A percentile compares a stretch with the other conserved stretches of the same genome.
Evolutionary conservation across 225 moss, liverwort and hornwort genomes (phyloP).

Genomic region (Polytrichum commune): DNA sequence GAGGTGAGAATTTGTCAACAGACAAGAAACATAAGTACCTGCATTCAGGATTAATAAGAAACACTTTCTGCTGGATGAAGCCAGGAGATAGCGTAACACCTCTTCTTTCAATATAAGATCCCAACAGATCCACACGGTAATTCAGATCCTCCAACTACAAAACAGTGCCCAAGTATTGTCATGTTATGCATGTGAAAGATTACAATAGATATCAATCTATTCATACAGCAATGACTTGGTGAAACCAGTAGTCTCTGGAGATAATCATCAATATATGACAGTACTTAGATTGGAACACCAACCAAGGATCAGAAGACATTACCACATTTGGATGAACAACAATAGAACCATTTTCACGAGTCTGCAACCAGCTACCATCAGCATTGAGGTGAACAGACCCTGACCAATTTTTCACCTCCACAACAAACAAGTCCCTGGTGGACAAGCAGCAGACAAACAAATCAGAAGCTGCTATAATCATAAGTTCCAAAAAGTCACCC

Average conservation of each 20-base stretch:
- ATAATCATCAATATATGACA: too few relatives aligned
- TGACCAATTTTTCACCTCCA: constrained; percentile 88
- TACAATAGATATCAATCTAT: too few relatives aligned
- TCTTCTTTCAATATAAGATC: constrained; percentile 66
- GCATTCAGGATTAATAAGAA: constrained; percentile 74
- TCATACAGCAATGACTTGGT: too few relatives aligned
- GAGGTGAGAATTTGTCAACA: too few relatives aligned
- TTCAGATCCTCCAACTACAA: constrained; percentile 68
- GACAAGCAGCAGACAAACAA: constrained; percentile 5
- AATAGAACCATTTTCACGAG: constrained; percentile 44
- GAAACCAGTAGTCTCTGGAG: too few relatives aligned
- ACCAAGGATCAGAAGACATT: constrained; percentile 3
- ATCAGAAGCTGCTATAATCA: background rate
- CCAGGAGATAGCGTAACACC: constrained; percentile 57
- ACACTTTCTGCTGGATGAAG: constrained; percentile 56
- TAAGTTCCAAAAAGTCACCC: background rate
- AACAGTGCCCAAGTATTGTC: background rate
- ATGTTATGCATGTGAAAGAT: too few relatives aligned
- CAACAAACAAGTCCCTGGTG: constrained; percentile 65
- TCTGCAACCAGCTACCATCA: constrained; percentile 67
- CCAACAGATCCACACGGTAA: constrained; percentile 53
- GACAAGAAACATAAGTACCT: constrained; percentile 29
- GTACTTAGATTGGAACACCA: too few relatives aligned
- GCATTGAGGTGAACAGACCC: constrained; percentile 52
- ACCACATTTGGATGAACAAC: constrained; percentile 54